A percentile compares a stretch with the other conserved stretches of the same genome.
These are phyloP conservation scores for Yueomyces sinensis DNA, from an alignment of 805 yeast species.

Conservation along the genomic window DNA sequence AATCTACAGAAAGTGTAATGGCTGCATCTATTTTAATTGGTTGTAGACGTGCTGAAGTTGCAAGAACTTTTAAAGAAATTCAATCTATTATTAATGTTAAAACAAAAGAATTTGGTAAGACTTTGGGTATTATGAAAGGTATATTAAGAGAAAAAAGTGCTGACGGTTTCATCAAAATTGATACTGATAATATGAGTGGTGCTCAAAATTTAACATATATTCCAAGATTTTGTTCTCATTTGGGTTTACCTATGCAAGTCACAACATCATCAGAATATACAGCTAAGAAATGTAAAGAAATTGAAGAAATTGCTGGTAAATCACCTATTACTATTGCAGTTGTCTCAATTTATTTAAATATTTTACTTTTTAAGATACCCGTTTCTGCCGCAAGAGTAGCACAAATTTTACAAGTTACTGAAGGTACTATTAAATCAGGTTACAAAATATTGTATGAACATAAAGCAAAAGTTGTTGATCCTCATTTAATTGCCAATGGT, in stretches of 20 bases:
- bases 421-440: constrained; percentile 90
- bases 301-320: constrained; percentile 90
- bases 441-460: constrained; percentile 73
- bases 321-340: constrained; percentile 97
- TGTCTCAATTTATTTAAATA: constrained; percentile 89
- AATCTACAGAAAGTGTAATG: constrained; percentile 86
- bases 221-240: constrained; percentile 89
- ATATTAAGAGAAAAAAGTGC: constrained; percentile 34
- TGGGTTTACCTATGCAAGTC: constrained; percentile 74
- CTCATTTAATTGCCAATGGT: constrained; percentile 21
- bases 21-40: constrained; percentile 94
- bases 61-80: constrained; percentile 90
- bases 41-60: constrained; percentile 85
- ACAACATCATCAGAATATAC: constrained; percentile 89
- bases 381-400: constrained; percentile 71
- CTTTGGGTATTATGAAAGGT: constrained; percentile 74
- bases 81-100: constrained; percentile 93
- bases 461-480: constrained; percentile 44
- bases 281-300: constrained; percentile 78
- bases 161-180: constrained; percentile 26
- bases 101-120: constrained; percentile 85
- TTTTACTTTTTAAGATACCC: constrained; percentile 70
- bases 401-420: constrained; percentile 90
- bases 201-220: constrained; percentile 92
- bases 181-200: constrained; percentile 40